Base-by-base conservation (phyloP, 129 eudicot species). In the Erigeron canadensis region DNA sequence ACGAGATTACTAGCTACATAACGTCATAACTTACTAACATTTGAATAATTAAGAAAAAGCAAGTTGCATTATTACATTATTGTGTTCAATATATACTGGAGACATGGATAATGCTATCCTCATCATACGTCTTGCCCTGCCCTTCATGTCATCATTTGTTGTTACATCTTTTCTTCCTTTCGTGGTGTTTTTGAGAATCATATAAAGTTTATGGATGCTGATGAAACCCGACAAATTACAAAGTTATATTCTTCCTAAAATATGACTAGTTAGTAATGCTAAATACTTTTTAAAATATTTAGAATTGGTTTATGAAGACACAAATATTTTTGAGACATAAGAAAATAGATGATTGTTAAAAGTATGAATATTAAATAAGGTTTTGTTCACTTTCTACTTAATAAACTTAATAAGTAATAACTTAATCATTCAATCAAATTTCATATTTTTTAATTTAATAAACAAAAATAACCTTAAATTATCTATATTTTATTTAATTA, bases 121-220 rank as follows among this genome's bases (percentile, higher is more conserved):
- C 46, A 51, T 51, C 62, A 50, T 69, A n/a, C 3, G 3, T 28
- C 48, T 37, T 51, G 44, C 17, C 37, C 51, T 50, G 61, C 48
- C 73, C 28, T 69, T 69, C 73, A 69, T 69, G 63, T 50, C 73
- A 55, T 69, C 17, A 69, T 51, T 50, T 50, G 73, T 51, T 51
- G 63, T 62, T 51, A 69, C 38, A 69, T 64, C 38, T 69, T 37
- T 51, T 69, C 62, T 51, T 50, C 63, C 16, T 69, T 69, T 67
- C 11, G 47, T 50, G 48, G 73, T 51, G 73, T 6, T 70, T 54
- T 39, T 70, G 75, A 69, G 66, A 70, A 70, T 70, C 65, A 70
- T 22, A 55, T 70, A 70, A 70, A 56, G 75, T 70, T 40, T 70
- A 54, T 70, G 75, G 75, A 70, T 55, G 66, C 3, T 70, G 66